These are phyloP conservation scores for Apostasia ramifera DNA, from an alignment of 106 monocot genomes.

Conservation along the genomic window DNA sequence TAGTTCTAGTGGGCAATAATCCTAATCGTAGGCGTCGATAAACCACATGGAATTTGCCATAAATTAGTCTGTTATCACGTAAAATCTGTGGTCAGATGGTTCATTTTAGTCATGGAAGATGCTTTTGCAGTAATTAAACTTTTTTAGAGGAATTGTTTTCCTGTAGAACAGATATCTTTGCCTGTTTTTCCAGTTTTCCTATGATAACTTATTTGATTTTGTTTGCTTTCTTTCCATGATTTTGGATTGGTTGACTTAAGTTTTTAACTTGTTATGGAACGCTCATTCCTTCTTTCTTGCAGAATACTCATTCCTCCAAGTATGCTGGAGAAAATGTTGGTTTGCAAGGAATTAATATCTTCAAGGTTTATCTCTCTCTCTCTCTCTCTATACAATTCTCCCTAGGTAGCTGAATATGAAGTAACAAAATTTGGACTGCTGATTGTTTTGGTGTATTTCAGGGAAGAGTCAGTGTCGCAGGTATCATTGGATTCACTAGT, in stretches of 20 bases:
- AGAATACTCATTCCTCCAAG: slow-evolving; percentile 76
- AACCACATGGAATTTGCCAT: too few species aligned
- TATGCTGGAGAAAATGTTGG: slow-evolving; percentile 91
- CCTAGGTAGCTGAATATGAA: too few species aligned
- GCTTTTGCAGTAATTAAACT: too few species aligned
- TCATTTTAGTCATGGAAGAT: not conserved
- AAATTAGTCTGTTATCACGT: too few species aligned
- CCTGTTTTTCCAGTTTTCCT: not conserved
- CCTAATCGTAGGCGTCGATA: not conserved
- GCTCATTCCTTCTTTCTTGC: slow-evolving; percentile 11
- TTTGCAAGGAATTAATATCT: slow-evolving; percentile 70
- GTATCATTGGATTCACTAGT: slow-evolving; percentile 67
- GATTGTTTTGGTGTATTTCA: slow-evolving; percentile 14
- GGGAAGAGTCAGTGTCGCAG: slow-evolving; percentile 83
- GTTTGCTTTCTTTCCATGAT: not conserved
- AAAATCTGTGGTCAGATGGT: too few species aligned
- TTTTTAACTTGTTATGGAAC: not conserved
- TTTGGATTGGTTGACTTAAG: not conserved
- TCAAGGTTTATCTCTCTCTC: slow-evolving; percentile 38
- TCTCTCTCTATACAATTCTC: too few species aligned
- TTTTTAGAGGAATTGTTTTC: not conserved
- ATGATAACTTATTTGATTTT: not conserved
- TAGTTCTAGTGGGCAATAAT: not conserved
- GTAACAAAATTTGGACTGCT: not conserved
- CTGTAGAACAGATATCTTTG: not conserved